Percentiles rank a stretch among this genome's conserved stretches.
Evolutionary conservation across 306 rosid species (phyloP).

Genomic region (Vachellia collinsii): DNA sequence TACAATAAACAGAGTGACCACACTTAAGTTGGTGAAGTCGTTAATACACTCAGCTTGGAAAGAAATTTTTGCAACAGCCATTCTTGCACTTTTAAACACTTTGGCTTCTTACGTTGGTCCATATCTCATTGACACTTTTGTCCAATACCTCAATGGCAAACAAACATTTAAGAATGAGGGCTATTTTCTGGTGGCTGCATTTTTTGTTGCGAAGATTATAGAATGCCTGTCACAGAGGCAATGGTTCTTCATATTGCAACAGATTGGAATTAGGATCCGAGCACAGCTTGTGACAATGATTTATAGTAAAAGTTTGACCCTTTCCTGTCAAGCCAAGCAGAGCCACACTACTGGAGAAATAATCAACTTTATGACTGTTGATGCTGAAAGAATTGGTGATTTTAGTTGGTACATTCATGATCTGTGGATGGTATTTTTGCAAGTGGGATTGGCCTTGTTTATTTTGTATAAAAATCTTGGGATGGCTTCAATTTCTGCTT

Average conservation of each 20-base stretch:
- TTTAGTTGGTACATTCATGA: constrained; percentile 53
- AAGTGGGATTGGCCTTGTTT: constrained; percentile 46
- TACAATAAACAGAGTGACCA: constrained; percentile 38
- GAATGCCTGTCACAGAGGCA: constrained; percentile 51
- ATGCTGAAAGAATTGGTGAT: constrained; percentile 54
- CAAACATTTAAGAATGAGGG: constrained; percentile 44
- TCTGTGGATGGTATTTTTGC: constrained; percentile 47
- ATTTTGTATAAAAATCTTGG: constrained; percentile 59
- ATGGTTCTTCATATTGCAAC: constrained; percentile 50
- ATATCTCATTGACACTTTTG: constrained; percentile 53
- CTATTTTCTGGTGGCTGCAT: constrained; percentile 43
- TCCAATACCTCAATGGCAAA: constrained; percentile 51
- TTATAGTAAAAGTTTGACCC: constrained; percentile 47
- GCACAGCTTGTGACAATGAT: constrained; percentile 43
- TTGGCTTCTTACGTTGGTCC: constrained; percentile 67
- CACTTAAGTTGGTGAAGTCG: constrained; percentile 47
- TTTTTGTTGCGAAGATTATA: constrained; percentile 50
- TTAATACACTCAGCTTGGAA: constrained; percentile 45
- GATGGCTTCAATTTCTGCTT: constrained; percentile 50
- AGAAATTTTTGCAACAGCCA: constrained; percentile 46
- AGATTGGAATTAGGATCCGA: constrained; percentile 48
- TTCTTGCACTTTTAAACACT: constrained; percentile 31
- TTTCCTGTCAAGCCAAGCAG: constrained; percentile 52
- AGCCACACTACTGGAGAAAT: constrained; percentile 56
- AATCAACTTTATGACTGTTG: constrained; percentile 58